These are phyloP conservation scores for Aspergillus panamensis DNA, from an alignment of 495 filamentous ascomycete genomes.

Conservation along the genomic window DNA sequence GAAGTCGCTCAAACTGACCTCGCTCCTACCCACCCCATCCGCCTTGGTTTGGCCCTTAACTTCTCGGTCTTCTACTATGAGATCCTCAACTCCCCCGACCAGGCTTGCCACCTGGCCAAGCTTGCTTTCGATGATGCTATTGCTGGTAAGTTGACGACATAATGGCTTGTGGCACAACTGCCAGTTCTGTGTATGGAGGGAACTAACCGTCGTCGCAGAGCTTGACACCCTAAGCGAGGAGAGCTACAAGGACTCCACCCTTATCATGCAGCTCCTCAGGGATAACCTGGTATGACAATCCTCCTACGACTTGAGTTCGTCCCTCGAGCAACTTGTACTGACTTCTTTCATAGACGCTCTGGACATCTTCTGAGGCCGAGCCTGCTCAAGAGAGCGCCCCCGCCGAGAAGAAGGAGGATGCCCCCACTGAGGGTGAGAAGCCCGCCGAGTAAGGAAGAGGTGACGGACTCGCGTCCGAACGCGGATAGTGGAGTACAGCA, in stretches of 20 bases:
- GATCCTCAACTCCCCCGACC: slow-evolving; percentile 97
- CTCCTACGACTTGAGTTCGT: not conserved
- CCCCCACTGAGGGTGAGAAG: slow-evolving; percentile 57
- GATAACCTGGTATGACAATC: slow-evolving; percentile 82
- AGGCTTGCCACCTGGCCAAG: slow-evolving; percentile 98
- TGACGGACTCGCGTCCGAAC: slow-evolving; percentile 38
- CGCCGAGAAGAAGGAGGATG: slow-evolving; percentile 57
- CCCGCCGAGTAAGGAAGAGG: slow-evolving; percentile 52
- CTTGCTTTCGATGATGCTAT: slow-evolving; percentile 99
- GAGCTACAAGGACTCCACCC: slow-evolving; percentile 99
- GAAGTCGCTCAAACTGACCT: slow-evolving; percentile 98
- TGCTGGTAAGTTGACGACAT: slow-evolving; percentile 62
- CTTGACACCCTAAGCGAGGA: slow-evolving; percentile 98
- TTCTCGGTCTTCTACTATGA: slow-evolving; percentile 99
- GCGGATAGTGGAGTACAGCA: slow-evolving; percentile 6
- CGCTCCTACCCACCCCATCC: slow-evolving; percentile 97
- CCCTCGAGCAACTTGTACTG: slow-evolving; percentile 14
- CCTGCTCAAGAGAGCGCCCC: slow-evolving; percentile 55
- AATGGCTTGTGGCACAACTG: not conserved
- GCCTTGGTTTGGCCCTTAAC: slow-evolving; percentile 96
- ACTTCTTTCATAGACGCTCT: slow-evolving; percentile 72
- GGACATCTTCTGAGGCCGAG: slow-evolving; percentile 98
- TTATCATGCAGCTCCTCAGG: slow-evolving; percentile 99
- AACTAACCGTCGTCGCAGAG: slow-evolving; percentile 54
- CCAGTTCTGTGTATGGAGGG: not conserved